phyloP scores from a whole-genome alignment of 257 asterid genomes.

The Solanum habrochaites region DNA sequence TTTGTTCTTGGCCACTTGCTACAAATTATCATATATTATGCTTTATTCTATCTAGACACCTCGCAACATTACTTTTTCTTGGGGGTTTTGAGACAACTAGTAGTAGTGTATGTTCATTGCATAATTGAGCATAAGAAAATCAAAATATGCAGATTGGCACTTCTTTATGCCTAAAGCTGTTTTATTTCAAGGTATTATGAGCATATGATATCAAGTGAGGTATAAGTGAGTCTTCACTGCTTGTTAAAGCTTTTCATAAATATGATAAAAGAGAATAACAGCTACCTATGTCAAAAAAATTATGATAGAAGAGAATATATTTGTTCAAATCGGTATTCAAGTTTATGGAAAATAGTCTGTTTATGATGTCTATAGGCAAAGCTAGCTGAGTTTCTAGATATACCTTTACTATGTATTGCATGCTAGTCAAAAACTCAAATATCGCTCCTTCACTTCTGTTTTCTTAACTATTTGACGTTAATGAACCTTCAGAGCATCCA shows the following conservation, averaged over 20 bases:
- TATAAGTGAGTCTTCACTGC: background rate
- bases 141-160: background rate
- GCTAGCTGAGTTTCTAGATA: background rate
- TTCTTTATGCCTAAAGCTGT: background rate
- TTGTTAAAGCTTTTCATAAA: background rate
- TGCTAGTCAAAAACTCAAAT: background rate
- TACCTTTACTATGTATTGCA: background rate
- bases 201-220: background rate
- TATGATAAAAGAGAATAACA: background rate
- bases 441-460: background rate
- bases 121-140: background rate
- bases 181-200: background rate
- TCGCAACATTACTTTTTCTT: background rate
- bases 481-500: background rate
- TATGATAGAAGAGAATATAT: background rate
- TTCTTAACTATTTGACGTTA: background rate
- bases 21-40: background rate
- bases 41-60: background rate
- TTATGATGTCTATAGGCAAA: background rate
- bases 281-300: background rate
- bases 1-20: background rate
- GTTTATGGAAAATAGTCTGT: background rate
- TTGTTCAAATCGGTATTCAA: background rate
- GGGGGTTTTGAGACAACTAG: background rate
- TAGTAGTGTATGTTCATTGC: background rate